Evolutionary conservation across 768 basidiomycete species (phyloP), one percentile per base, ranked within the genome.

Genomic region (Gloeopeniophorella convolvens): DNA sequence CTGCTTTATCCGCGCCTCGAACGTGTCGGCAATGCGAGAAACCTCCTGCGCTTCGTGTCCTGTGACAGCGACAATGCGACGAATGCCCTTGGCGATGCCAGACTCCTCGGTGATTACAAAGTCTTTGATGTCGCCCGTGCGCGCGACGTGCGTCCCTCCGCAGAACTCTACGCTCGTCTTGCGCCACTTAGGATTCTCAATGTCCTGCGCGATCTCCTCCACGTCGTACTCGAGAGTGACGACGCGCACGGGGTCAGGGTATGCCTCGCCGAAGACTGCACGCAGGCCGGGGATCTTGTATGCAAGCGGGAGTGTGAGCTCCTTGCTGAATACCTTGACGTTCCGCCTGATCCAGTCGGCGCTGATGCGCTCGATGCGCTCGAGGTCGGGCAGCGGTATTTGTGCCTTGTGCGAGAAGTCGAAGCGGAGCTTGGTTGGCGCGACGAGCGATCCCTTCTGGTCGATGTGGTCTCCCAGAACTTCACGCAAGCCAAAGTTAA

Each of bases 61-160:
- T 0, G 96, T 98, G 43, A 99, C 83, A 31, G 92, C 96, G 42
- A 88, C 84, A 50, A 99, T 84, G 31, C 96, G 82, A 42, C 96
- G 85, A 56, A 97, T 95, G 33, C 96, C 96, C 72, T 98, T 98
- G 6, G 96, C 96, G 60, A 98, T 98, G 28, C 94, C 94, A 4
- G 89, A 89, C 66, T 98, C 96, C 62, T 98, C 96, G 5, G 79
- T 85, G 54, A 99, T 87, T 24, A 94, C 84, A 65, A 99, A 87
- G 63, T 91, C 86, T 68, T 95, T 94, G 76, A 99, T 98, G 60
- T 94, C 91, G 15, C 94, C 91, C 0, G 96, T 99, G 69, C 84
- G 89, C n/a, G 81, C 78, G 47, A 99, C 96, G 64, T 99, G 96
- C 81, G 96, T 99, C 67, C 96, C 96, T 68, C 96, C 96, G 65